Conservation (phyloP, 228 moss, liverwort and hornwort genomes). For the Sphagnum fallax region DNA sequence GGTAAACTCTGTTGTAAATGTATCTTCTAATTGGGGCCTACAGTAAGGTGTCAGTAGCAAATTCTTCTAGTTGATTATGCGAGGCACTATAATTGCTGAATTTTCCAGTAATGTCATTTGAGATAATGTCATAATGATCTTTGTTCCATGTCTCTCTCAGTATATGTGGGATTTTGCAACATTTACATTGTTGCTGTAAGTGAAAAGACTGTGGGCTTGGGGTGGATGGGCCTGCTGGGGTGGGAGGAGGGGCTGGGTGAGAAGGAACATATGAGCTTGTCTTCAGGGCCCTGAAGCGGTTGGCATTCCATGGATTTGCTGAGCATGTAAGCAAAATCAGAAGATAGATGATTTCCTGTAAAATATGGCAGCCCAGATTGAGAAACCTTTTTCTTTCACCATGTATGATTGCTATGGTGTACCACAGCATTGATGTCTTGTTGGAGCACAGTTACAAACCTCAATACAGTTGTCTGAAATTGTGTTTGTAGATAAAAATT, state of each 20-base stretch:
- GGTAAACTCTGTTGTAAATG: slow-evolving; percentile 44
- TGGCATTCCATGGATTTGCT: too few relatives aligned
- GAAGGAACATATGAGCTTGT: slow-evolving; percentile 59
- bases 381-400: too few relatives aligned
- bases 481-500: too few relatives aligned
- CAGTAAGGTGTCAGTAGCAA: not conserved
- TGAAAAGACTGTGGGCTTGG: not conserved
- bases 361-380: too few relatives aligned
- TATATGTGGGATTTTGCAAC: not conserved
- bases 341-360: too few relatives aligned
- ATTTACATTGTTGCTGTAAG: not conserved
- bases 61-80: not conserved
- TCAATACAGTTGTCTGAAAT: too few relatives aligned
- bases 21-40: not conserved
- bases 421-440: too few relatives aligned
- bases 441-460: too few relatives aligned
- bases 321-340: too few relatives aligned
- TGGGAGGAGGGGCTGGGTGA: slow-evolving; percentile 61
- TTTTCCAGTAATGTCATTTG: not conserved
- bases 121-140: not conserved
- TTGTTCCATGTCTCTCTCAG: not conserved
- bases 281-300: slow-evolving; percentile 26
- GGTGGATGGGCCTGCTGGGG: slow-evolving; percentile 19
- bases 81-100: not conserved
- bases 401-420: too few relatives aligned